Evolutionary conservation across 2,329 filamentous ascomycete genomes (phyloP).

Genomic region (Sclerotinia spermophila): DNA sequence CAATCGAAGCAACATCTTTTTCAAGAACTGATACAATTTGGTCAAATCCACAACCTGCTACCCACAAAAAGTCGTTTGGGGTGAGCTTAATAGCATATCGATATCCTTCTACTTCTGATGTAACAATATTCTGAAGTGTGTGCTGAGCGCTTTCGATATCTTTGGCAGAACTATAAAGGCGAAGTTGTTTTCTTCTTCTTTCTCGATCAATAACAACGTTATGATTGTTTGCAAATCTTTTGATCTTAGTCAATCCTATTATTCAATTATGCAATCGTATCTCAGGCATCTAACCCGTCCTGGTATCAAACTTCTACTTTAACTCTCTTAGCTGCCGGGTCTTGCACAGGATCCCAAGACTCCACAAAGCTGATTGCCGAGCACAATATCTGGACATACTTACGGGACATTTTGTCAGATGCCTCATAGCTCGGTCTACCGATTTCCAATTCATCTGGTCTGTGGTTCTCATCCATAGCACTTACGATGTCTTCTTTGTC

Average conservation of each 20-base stretch:
- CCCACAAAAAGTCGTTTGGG: constrained; percentile 23
- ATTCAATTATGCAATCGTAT: constrained; percentile 38
- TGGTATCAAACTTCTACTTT: constrained; percentile 42
- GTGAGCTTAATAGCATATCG: constrained; percentile 34
- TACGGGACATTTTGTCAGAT: background rate
- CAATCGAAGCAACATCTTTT: constrained; percentile 28
- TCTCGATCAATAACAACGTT: constrained; percentile 5
- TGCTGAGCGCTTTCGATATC: constrained; percentile 18
- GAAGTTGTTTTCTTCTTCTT: background rate
- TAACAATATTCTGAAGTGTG: constrained; percentile 35
- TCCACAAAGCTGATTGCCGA: background rate
- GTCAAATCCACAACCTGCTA: background rate
- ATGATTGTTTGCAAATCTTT: background rate
- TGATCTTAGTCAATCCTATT: constrained; percentile 26
- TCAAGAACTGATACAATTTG: background rate
- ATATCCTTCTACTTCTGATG: constrained; percentile 21
- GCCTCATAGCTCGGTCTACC: background rate
- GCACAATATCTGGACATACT: background rate
- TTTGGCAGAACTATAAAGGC: background rate
- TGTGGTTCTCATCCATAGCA: background rate
- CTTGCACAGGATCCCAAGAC: background rate
- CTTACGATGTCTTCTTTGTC: background rate
- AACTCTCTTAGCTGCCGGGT: constrained; percentile 19
- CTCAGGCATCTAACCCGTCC: constrained; percentile 39
- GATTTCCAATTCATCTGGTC: background rate